These are phyloP conservation scores for Hypoxylon lienhwacheense DNA, from an alignment of 495 filamentous ascomycete species.

Conservation along the genomic window DNA sequence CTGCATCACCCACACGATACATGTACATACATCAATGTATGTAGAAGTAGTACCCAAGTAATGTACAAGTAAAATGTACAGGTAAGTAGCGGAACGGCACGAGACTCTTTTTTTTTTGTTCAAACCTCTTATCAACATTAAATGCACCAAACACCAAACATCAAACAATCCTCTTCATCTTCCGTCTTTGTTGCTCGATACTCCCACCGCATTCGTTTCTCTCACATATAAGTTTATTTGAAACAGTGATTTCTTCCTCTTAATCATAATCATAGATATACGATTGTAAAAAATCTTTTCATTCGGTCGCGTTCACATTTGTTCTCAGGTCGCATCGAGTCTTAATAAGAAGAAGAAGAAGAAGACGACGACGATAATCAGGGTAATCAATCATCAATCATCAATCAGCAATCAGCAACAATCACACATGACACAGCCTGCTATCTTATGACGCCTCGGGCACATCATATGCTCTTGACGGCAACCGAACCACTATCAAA, in stretches of 20 bases:
- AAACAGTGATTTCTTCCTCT: too few species aligned
- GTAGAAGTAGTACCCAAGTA: constrained; percentile 4
- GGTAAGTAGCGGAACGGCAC: constrained; percentile 29
- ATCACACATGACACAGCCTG: constrained; percentile 33
- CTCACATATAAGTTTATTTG: too few species aligned
- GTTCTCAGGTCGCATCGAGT: constrained; percentile 26
- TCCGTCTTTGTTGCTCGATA: constrained; percentile 24
- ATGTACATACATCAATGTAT: too few species aligned
- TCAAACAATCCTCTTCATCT: constrained; percentile 3
- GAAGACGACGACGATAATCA: too few species aligned
- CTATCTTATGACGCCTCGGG: constrained; percentile 34
- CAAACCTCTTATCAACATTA: constrained; percentile 30
- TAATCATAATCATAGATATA: too few species aligned
- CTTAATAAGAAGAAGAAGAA: constrained; percentile 2
- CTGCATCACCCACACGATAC: too few species aligned
- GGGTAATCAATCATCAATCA: too few species aligned
- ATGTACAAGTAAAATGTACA: constrained; percentile 12
- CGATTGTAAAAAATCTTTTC: too few species aligned
- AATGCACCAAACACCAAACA: too few species aligned
- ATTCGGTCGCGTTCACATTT: constrained; percentile 9
- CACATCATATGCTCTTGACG: constrained; percentile 26
- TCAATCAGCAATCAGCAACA: too few species aligned
- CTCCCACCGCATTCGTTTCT: constrained; percentile 18
- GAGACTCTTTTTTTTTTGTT: constrained; percentile 35
- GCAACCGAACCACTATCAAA: constrained; percentile 23